Conservation (phyloP, 805 yeast genomes). For the Candida rishiriensis region DNA sequence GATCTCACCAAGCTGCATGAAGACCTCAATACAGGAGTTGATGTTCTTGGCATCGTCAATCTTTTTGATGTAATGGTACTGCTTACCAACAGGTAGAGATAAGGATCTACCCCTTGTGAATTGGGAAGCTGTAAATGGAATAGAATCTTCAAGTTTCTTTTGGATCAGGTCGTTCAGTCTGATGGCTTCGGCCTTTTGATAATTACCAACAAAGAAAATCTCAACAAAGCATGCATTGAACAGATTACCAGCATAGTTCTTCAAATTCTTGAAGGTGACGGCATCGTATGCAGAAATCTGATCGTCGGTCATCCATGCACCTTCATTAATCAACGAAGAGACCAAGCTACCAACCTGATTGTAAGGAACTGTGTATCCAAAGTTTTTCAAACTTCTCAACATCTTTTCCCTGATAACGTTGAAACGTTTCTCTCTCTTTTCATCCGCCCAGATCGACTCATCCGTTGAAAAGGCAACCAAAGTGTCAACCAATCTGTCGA, state of each 20-base stretch:
- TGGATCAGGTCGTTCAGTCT: conserved; percentile 42
- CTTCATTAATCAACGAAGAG: conserved; percentile 64
- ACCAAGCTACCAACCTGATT: conserved; percentile 64
- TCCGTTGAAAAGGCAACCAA: conserved; percentile 41
- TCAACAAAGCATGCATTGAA: conserved; percentile 62
- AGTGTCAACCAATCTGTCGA: conserved; percentile 55
- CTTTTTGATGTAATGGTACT: conserved; percentile 42
- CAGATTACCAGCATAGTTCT: conserved; percentile 46
- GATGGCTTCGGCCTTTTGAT: conserved; percentile 48
- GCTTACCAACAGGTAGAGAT: conserved; percentile 35
- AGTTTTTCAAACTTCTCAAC: conserved; percentile 60
- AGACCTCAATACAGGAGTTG: conserved; percentile 81
- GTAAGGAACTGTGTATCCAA: conserved; percentile 72
- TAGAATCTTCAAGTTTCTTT: conserved; percentile 31
- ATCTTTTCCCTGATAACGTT: conserved; percentile 61
- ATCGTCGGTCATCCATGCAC: conserved; percentile 61
- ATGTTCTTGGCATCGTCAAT: conserved; percentile 66
- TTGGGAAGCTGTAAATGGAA: conserved; percentile 40
- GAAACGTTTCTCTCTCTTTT: conserved; percentile 53
- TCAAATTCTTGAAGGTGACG: conserved; percentile 40
- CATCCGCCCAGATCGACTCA: conserved; percentile 19
- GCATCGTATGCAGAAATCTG: conserved; percentile 46
- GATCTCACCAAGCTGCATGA: conserved; percentile 58
- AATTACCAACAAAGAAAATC: conserved; percentile 74
- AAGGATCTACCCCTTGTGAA: conserved; percentile 39